Evolutionary conservation across 192 early-diverging fungal genomes (phyloP), one percentile per base, ranked within the genome.

Genomic region (Coemansia sp.): DNA sequence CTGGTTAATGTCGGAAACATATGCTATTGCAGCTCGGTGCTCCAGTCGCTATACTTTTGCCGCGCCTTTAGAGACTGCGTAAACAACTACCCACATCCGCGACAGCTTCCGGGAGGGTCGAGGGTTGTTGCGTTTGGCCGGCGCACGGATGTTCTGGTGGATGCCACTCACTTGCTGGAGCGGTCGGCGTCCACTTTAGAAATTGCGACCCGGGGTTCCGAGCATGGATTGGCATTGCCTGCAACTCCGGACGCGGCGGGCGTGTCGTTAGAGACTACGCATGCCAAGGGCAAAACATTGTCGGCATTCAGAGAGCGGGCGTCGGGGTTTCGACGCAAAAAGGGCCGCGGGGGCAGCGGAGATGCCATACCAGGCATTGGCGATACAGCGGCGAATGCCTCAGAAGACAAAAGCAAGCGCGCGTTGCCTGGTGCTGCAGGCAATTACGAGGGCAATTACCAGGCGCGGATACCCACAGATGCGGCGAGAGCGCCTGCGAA

Each of bases 1-100:
- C 75, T 97, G 15, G 88, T 93, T 64, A 97, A 97, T 80, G 90
- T 92, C n/a, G 70, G 65, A 21, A 73, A 72, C 40, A 70, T 51
- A 14, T 70, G 94, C 65, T 98, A 98, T 63, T 88, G 89, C 58
- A 99, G 95, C 75, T 96, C 93, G 5, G 88, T 99, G 9, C 71
- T 99, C 3, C 94, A 99, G 79, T 90, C 92, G 14, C 81, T 99
- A 48, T 99, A 97, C 73, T 94, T 89, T 62, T 94, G 94, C 68
- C 81, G 83, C 39, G 89, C 94, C 0, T 99, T 99, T 60, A 88
- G 96, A 50, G 89, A 96, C 68, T 93, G 90, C 59, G 86, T 97
- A 15, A 75, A 86, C 63, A 80, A 80, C 55, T 95, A 88, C 58
- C 86, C 84, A 10, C 82, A 83, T 34, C 82, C 84, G 17, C 53